Conservation (phyloP, 345 rosid species). For the Aquilaria malaccensis region DNA sequence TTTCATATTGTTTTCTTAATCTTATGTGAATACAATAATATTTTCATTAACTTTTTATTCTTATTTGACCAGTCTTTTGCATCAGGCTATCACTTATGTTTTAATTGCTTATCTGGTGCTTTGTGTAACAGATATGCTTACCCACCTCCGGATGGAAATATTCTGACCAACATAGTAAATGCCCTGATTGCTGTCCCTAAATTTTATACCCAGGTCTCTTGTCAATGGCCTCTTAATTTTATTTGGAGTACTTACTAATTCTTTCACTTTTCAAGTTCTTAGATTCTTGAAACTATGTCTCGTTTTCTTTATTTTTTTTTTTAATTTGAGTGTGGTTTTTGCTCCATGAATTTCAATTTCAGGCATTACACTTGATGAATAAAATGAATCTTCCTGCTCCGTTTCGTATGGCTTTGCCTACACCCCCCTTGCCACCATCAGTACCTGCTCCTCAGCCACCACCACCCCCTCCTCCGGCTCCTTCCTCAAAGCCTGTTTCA, state of each 20-base stretch:
- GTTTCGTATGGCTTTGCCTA: conserved; percentile 85
- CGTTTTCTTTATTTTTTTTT: not conserved
- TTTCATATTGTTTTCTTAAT: no score
- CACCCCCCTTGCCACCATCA: conserved; percentile 80
- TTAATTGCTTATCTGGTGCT: conserved; percentile 9
- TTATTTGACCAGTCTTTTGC: no score
- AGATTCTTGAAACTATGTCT: not conserved
- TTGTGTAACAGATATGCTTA: conserved; percentile 75
- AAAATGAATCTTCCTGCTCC: conserved; percentile 99
- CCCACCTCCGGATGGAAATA: conserved; percentile 96
- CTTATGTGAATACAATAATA: no score
- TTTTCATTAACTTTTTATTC: no score
- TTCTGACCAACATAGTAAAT: conserved; percentile 89
- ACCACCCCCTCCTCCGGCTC: conserved; percentile 33
- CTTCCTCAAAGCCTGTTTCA: conserved; percentile 25
- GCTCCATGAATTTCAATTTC: conserved; percentile 7
- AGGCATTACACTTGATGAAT: conserved; percentile 98
- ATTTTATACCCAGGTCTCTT: conserved; percentile 82
- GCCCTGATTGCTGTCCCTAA: conserved; percentile 96
- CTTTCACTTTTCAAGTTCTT: not conserved
- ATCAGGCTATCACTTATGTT: not conserved
- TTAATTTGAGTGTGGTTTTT: not conserved
- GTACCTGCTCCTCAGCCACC: conserved; percentile 35
- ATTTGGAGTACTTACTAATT: not conserved
- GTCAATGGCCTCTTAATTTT: not conserved